phyloP scores from a whole-genome alignment of 2,329 filamentous ascomycete species.

The Aspergillus terreus region DNA sequence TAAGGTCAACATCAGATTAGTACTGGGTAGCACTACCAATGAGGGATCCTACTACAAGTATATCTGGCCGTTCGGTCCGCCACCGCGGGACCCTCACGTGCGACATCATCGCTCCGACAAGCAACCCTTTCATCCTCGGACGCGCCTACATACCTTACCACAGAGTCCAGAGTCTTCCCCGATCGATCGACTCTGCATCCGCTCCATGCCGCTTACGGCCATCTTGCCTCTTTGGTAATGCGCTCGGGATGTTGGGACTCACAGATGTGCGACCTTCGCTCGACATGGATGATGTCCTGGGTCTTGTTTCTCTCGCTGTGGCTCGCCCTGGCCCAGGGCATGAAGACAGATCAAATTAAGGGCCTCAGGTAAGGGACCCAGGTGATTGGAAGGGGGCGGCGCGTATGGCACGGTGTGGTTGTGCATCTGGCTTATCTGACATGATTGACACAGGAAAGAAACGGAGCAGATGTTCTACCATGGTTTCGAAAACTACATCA shows the following conservation, averaged over 20 bases:
- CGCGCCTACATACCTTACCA: conserved; percentile 8
- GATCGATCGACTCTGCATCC: conserved; percentile 18
- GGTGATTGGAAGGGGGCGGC: no score
- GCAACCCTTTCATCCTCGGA: no score
- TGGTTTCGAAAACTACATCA: conserved; percentile 93
- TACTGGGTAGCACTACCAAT: neutral
- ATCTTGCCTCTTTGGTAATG: conserved; percentile 33
- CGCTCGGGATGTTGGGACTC: conserved; percentile 38
- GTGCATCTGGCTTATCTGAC: no score
- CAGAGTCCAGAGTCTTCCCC: neutral
- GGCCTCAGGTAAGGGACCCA: conserved; percentile 30
- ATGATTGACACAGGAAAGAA: conserved; percentile 33
- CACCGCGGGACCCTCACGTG: neutral
- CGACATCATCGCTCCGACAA: neutral
- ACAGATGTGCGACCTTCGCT: conserved; percentile 32
- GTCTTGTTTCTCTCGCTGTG: conserved; percentile 34
- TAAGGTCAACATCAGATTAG: no score
- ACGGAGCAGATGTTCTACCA: conserved; percentile 83
- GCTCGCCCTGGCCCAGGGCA: conserved; percentile 31
- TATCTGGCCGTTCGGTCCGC: conserved; percentile 26
- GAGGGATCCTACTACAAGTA: conserved; percentile 15
- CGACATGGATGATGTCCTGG: conserved; percentile 32
- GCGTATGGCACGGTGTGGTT: no score
- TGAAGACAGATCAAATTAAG: conserved; percentile 33
- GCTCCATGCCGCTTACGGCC: conserved; percentile 23